Conservation (phyloP, 805 yeast species). For the Starmerella vitae region DNA sequence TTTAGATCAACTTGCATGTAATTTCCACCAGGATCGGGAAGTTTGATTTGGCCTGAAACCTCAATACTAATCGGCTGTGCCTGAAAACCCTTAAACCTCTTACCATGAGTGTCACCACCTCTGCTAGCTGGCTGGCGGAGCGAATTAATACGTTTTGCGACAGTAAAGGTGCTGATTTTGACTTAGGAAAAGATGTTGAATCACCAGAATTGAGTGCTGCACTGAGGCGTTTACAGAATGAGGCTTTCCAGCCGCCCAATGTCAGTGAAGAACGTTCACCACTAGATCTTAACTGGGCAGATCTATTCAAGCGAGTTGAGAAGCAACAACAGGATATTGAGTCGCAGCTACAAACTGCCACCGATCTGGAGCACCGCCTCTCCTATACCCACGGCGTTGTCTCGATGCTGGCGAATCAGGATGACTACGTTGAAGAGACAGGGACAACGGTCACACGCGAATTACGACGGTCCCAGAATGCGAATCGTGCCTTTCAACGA, state of each 20-base stretch:
- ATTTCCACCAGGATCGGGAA: no score
- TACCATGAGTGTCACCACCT: no score
- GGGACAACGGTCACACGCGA: constrained; percentile 27
- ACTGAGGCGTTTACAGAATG: constrained; percentile 19
- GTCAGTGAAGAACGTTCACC: background rate
- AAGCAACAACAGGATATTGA: constrained; percentile 29
- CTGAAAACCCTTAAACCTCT: no score
- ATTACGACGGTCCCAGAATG: constrained; percentile 33
- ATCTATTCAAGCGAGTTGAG: constrained; percentile 25
- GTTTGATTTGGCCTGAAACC: no score
- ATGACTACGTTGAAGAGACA: constrained; percentile 14
- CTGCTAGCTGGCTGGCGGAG: constrained; percentile 11
- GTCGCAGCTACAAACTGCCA: constrained; percentile 25
- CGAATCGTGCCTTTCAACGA: constrained; percentile 53
- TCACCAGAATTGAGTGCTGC: constrained; percentile 18
- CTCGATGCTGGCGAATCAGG: constrained; percentile 23
- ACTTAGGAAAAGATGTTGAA: constrained; percentile 16
- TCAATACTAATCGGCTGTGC: no score
- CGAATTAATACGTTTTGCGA: constrained; percentile 21
- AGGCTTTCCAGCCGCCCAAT: background rate
- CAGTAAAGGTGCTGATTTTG: constrained; percentile 11
- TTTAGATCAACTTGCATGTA: no score
- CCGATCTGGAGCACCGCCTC: constrained; percentile 25
- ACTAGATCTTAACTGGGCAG: constrained; percentile 19
- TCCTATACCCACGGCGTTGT: constrained; percentile 27